These are phyloP conservation scores for Ustilago curta DNA, from an alignment of 1,284 basidiomycete genomes.

Conservation along the genomic window DNA sequence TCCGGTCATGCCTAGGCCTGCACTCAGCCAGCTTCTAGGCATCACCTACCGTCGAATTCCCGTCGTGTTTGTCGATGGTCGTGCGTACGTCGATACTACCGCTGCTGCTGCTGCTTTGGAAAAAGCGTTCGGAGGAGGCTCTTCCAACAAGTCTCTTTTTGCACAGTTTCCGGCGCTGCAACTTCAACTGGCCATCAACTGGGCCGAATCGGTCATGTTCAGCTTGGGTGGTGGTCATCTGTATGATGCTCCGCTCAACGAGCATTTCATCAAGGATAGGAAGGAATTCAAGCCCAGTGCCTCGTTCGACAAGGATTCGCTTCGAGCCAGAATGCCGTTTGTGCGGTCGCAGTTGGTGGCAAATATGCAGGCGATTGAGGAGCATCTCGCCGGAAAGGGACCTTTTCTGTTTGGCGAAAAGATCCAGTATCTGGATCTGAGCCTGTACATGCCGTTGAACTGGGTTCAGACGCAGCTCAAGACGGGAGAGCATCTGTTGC, in stretches of 20 bases:
- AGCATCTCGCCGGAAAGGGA: conserved; percentile 11
- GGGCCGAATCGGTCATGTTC: conserved; percentile 35
- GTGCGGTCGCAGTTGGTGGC: conserved; percentile 30
- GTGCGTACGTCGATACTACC: conserved; percentile 44
- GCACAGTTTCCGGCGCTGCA: conserved; percentile 23
- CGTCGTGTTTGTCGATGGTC: conserved; percentile 43
- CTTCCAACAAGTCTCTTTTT: conserved; percentile 15
- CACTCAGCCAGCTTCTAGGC: conserved; percentile 35
- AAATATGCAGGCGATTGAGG: conserved; percentile 34
- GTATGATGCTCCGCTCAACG: conserved; percentile 32
- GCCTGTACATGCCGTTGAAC: conserved; percentile 39
- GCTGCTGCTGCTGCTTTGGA: conserved; percentile 39
- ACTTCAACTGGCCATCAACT: conserved; percentile 41
- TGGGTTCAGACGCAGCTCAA: conserved; percentile 47
- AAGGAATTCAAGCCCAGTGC: conserved; percentile 35
- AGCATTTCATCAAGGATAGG: conserved; percentile 31
- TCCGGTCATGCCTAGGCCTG: conserved; percentile 41
- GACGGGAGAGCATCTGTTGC: conserved; percentile 37
- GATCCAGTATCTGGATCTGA: conserved; percentile 40
- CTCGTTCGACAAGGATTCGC: conserved; percentile 25
- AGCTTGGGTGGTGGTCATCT: conserved; percentile 38
- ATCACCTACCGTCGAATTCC: conserved; percentile 53
- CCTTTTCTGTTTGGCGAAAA: conserved; percentile 31
- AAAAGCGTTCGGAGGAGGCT: conserved; percentile 23
- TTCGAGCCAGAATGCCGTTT: conserved; percentile 33